Base-by-base conservation (phyloP, 805 yeast species). In the Saturnispora zaruensis region DNA sequence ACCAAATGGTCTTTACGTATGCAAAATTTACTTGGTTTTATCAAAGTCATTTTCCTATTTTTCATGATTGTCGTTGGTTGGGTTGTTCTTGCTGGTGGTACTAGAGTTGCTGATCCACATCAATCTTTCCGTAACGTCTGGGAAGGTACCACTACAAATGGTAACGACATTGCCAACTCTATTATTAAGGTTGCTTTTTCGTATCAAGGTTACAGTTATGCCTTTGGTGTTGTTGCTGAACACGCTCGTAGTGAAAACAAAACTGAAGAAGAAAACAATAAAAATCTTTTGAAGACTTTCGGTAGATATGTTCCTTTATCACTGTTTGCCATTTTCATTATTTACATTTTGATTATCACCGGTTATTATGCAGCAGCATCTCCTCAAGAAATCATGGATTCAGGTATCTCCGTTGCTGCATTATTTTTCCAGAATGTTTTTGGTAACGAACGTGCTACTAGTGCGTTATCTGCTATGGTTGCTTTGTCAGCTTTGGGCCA, bases 401-500 rank as follows among this genome's bases (percentile, higher is more conserved):
- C 90, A 1, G 87, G 87, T 28, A 75, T 83, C 53, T 77, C 85
- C 52, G 72, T 87, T 46, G 95, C 90, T 44, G 91, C 89, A 14
- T 74, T 79, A 48, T 84, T 84, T 65, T 87, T 87, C 69, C 76
- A 71, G 52, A 76, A 78, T 55, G 89, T 83, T 2, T 86, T 86
- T 63, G 88, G 88, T 49, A 55, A 54, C 4, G 67, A 73, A 20
- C 68, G 66, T 9, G 93, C 88, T 20, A 58, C 62, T 66, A 80
- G 69, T 60, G 93, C 90, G 3, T 75, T 87, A 9, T 78, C 89
- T 9, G 89, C 81, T 1, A 82, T 87, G 61, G 91, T 87, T 45
- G 93, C 95, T 4, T 69, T 87, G 46, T 78, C 86, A 59, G 89
- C 95, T 2, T 70, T 84, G 53, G 96, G 95, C 53, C 87, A 87